Evolutionary conservation across 2,329 filamentous ascomycete species (phyloP), one percentile per base, ranked within the genome.

Genomic region (Claviceps cyperi): DNA sequence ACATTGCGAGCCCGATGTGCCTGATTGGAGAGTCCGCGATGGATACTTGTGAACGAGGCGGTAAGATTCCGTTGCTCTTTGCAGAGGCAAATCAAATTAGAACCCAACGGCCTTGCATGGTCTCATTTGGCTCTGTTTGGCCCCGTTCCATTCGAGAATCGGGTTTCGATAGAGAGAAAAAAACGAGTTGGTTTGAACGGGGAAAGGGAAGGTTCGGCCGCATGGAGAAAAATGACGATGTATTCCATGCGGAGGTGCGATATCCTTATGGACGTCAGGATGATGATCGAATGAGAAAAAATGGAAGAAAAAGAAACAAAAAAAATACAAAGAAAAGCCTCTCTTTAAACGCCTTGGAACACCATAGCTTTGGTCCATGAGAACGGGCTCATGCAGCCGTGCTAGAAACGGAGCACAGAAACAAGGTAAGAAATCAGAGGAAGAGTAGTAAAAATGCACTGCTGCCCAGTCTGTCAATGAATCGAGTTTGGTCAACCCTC

Each of bases 401-500:
- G 19, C 21, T 22, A 47, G 38, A 22, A 46, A 15, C 19, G 13
- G 46, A n/a, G 41, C 43, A 46, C 36, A 48, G 21, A 41, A 41
- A 35, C 11, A 44, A 50, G 36, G 15, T 36, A 9, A n/a, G 21
- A 39, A 37, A 48, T 9, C 17, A 15, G 19, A 13, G n/a, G 7
- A 9, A 21, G 15, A 6, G 15, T 32, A 48, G 6, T 7, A 14
- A 37, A 24, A 8, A 22, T 43, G 13, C 6, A 19, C 24, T 4
- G 7, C n/a, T 14, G 14, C 22, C 17, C 11, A 24, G 28, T 37
- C n/a, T 11, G 32, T 17, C 32, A n/a, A 5, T 28, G 28, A 35
- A 22, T 7, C 41, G 9, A 24, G n/a, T 36, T 38, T 46, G 43
- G 5, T 61, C 72, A 92, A 40, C 85, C 86, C 66, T 94, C 88